Conservation (phyloP, 495 filamentous ascomycete species). For the Hypoxylon lienhwacheense region DNA sequence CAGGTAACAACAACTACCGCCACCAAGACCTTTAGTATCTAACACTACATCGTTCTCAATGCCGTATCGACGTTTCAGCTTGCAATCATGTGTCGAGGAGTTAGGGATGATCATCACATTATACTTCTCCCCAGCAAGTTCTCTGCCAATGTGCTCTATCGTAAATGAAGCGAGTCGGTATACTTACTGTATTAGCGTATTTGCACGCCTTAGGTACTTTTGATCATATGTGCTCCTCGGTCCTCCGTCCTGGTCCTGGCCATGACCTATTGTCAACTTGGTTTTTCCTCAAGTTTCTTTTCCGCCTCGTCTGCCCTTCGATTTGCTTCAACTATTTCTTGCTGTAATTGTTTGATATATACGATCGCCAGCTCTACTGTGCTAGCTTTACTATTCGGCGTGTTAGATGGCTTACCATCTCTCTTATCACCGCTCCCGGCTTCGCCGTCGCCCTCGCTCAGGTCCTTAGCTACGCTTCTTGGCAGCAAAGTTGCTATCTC, state of each 20-base stretch:
- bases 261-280: slow-evolving; percentile 16
- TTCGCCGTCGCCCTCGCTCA: slow-evolving; percentile 42
- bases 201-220: slow-evolving; percentile 7
- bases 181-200: not conserved
- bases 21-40: too few species aligned
- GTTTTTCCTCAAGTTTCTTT: slow-evolving; percentile 49
- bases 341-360: slow-evolving; percentile 85
- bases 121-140: slow-evolving; percentile 16
- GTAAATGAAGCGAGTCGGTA: slow-evolving; percentile 11
- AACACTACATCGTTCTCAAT: too few species aligned
- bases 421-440: slow-evolving; percentile 49
- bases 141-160: slow-evolving; percentile 9
- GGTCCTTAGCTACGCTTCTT: slow-evolving; percentile 43
- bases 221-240: not conserved
- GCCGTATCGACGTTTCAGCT: too few species aligned
- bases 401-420: slow-evolving; percentile 46
- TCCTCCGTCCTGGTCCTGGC: not conserved
- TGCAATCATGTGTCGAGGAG: too few species aligned
- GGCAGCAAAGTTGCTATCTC: slow-evolving; percentile 88
- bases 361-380: slow-evolving; percentile 95
- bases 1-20: too few species aligned
- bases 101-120: too few species aligned
- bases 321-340: slow-evolving; percentile 69
- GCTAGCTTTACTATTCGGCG: slow-evolving; percentile 85
- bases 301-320: slow-evolving; percentile 66